Evolutionary conservation across 2,329 filamentous ascomycete genomes (phyloP), one percentile per base, ranked within the genome.

Genomic region (Pseudopithomyces maydicus): DNA sequence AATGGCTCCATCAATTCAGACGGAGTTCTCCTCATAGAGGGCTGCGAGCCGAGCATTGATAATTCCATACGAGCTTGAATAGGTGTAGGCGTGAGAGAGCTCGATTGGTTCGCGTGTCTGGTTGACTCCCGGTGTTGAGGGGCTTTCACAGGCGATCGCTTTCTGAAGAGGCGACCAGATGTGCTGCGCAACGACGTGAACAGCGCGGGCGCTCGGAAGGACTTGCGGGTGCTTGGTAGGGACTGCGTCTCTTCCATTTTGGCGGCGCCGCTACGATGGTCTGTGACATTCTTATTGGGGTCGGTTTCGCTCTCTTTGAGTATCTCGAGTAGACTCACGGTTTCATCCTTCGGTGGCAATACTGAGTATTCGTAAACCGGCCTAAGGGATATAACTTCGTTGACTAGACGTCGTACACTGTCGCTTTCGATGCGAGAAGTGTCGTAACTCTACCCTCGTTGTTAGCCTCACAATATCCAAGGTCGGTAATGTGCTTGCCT

Each of bases 401-500:
- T 51, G 6, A 64, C 44, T 2, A 64, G 46, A 29, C 54, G 52
- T 6, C 59, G 52, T 15, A 64, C 22, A 20, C 11, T 38, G 5
- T 29, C n/a, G 39, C 62, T 64, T 10, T 23, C 8, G 42, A 62
- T 54, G n/a, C 62, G 57, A 5, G 41, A 22, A 5, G 43, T 56
- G 7, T 49, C 23, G 20, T 65, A 65, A 6, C 43, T 51, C 62
- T 64, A n/a, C n/a, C n/a, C n/a, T 7, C 29, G 15, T 3, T 4
- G 33, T 50, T 19, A 50, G 20, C 15, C 38, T 22, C n/a, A 20
- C 19, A 20, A 11, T 7, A 5, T 14, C 2, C 19, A 23, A n/a
- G 3, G 4, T 23, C 45, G 2, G 15, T n/a, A 32, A 19, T 36
- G 12, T 10, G 48, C 52, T 39, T 38, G 70, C 70, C 56, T 70